These are phyloP conservation scores for Pythium dissotocum DNA, from an alignment of 352 stramenopile genomes.

Conservation along the genomic window DNA sequence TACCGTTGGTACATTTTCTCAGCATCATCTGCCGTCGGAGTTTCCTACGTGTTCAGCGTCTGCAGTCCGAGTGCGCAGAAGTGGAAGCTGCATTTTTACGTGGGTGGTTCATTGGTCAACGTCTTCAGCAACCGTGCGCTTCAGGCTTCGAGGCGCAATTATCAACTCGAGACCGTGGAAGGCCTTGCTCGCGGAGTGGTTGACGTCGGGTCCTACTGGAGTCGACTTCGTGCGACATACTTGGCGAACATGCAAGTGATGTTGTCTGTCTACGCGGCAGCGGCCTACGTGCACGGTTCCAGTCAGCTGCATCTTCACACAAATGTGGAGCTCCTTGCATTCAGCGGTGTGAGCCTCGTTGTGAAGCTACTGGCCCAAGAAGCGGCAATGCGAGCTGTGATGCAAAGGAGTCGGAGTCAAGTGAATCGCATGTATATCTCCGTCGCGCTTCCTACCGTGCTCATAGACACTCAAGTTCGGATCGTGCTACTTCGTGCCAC, in stretches of 20 bases:
- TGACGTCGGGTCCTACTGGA: not conserved
- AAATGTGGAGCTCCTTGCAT: not conserved
- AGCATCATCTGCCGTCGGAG: not conserved
- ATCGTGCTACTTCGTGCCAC: constrained; percentile 22
- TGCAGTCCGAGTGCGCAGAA: not conserved
- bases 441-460: constrained; percentile 21
- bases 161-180: not conserved
- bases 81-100: constrained; percentile 11
- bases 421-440: constrained; percentile 21
- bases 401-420: constrained; percentile 9
- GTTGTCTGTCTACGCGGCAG: not conserved
- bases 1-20: not conserved
- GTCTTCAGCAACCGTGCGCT: not conserved
- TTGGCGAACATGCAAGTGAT: constrained; percentile 7
- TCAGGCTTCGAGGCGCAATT: not conserved
- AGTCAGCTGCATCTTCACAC: constrained; percentile 4
- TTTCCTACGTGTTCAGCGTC: not conserved
- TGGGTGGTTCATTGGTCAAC: not conserved
- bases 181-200: not conserved
- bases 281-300: constrained; percentile 6
- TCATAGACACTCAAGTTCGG: constrained; percentile 30
- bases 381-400: constrained; percentile 1
- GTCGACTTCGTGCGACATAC: not conserved
- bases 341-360: not conserved
- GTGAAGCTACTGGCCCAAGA: constrained; percentile 13